Base-by-base conservation (phyloP, 225 moss, liverwort and hornwort genomes). In the Marchantia paleacea region DNA sequence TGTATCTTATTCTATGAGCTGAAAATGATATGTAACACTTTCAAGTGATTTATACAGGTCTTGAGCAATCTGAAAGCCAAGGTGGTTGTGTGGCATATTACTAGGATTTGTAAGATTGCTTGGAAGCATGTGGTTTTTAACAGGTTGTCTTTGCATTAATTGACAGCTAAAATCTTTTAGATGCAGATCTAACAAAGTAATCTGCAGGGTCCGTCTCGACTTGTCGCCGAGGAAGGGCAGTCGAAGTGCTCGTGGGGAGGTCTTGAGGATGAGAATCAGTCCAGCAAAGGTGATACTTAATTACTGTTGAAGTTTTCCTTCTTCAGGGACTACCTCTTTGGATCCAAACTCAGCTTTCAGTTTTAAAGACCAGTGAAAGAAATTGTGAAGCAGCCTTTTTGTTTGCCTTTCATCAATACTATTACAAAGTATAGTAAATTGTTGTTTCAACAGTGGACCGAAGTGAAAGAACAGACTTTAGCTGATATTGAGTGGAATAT, bases 141-240 rank as follows among this genome's bases (percentile, higher is more conserved):
- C 22, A 26, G 26, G 12, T 67, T 67, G 29, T 67, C 51, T 11
- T 20, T 24, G 51, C 24, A 72, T 5, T 11, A 26, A 31, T 30
- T 69, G 7, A 30, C 2, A 31, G 69, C 39, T 69, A 15, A 31
- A 12, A 47, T 70, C 31, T 4, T 29, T 49, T 70, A 16, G 52
- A 53, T 20, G 31, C 11, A 58, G 7, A n/a, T 25, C 49, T 65
- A 1, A 39, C 39, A 39, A 39, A 39, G 39, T n/a, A 28, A 26
- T 16, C 73, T 84, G 79, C 88, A 93, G 93, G 97, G 97, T 79
- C 93, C 97, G 70, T 95, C 95, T 75, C 90, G 95, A 81, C 91
- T 99, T 61, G 95, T 95, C 70, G 93, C 91, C 69, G 97, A 99
- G 86, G 95, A 95, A 90, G 95, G 94, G 75, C 95, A 92, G 84